phyloP scores from a whole-genome alignment of 352 stramenopile genomes.

The Pythium insidiosum region DNA sequence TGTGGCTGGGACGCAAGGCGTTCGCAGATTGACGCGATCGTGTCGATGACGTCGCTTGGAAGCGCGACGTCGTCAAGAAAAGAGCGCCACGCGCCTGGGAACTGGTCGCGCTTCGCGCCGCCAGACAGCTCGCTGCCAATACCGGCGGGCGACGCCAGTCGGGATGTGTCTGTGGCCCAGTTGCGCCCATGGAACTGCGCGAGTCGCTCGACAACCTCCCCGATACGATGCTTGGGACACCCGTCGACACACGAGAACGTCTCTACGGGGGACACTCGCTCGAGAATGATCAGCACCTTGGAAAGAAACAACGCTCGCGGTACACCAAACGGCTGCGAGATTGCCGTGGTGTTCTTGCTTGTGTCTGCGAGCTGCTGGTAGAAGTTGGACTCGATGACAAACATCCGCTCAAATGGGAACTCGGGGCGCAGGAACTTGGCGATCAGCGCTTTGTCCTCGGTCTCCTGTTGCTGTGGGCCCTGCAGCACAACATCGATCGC shows the following conservation, averaged over 20 bases:
- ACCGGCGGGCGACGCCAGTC: conserved; percentile 38
- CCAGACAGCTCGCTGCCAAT: conserved; percentile 61
- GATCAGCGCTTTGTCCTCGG: conserved; percentile 28
- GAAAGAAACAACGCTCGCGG: conserved; percentile 53
- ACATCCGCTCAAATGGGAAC: conserved; percentile 79
- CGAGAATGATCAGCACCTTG: conserved; percentile 60
- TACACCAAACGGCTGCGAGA: conserved; percentile 45
- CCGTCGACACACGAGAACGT: conserved; percentile 58
- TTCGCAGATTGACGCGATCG: conserved; percentile 33
- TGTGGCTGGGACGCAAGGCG: conserved; percentile 30
- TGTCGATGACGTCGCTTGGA: conserved; percentile 14
- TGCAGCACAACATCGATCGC: conserved; percentile 18
- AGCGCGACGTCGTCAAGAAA: conserved; percentile 48
- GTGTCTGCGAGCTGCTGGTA: conserved; percentile 37
- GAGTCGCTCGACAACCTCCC: conserved; percentile 34
- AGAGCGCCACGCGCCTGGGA: conserved; percentile 40
- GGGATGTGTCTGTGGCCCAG: conserved; percentile 33
- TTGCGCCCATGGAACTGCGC: conserved; percentile 59
- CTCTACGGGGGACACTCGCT: conserved; percentile 35
- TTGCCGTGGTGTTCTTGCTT: conserved; percentile 4
- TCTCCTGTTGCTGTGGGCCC: neutral
- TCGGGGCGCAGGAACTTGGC: conserved; percentile 73
- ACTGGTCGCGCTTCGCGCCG: conserved; percentile 54
- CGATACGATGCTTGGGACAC: conserved; percentile 40
- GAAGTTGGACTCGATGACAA: conserved; percentile 68